A percentile compares a stretch with the other conserved stretches of the same genome.
phyloP scores from a whole-genome alignment of 192 early-diverging fungal species.

The Backusella macrospora region DNA sequence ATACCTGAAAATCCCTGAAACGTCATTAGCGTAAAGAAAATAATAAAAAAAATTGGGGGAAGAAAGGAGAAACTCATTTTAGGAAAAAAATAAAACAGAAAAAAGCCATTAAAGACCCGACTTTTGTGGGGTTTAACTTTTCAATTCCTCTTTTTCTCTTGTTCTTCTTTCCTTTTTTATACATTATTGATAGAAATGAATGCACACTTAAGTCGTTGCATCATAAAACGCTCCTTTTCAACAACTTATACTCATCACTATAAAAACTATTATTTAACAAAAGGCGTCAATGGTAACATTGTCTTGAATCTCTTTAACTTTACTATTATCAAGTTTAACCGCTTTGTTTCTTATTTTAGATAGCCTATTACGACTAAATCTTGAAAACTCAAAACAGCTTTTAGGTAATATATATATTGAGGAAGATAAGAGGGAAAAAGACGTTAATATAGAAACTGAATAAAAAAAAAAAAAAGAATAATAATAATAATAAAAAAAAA shows the following conservation, averaged over 20 bases:
- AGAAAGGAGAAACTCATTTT: background rate
- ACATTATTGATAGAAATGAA: background rate
- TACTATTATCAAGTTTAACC: background rate
- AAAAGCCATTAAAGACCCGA: background rate
- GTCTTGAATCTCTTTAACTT: background rate
- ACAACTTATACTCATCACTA: background rate
- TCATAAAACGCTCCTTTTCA: background rate
- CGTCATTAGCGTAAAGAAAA: background rate
- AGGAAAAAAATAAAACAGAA: background rate
- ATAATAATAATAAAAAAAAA: no score
- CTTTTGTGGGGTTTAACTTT: background rate
- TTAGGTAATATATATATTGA: slow-evolving; percentile 38
- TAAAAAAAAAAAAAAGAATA: no score
- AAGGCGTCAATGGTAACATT: slow-evolving; percentile 25
- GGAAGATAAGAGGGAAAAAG: background rate
- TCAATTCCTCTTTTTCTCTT: background rate
- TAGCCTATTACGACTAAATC: slow-evolving; percentile 43
- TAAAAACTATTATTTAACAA: slow-evolving; percentile 35
- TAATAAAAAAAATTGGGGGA: background rate
- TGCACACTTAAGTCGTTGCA: background rate
- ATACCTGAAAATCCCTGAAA: no score
- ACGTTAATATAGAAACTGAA: background rate
- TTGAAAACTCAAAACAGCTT: slow-evolving; percentile 48
- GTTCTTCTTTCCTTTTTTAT: background rate
- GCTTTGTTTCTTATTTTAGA: background rate